phyloP scores from a whole-genome alignment of 1,139 yeast genomes.

The Meyerozyma smithsonii region DNA sequence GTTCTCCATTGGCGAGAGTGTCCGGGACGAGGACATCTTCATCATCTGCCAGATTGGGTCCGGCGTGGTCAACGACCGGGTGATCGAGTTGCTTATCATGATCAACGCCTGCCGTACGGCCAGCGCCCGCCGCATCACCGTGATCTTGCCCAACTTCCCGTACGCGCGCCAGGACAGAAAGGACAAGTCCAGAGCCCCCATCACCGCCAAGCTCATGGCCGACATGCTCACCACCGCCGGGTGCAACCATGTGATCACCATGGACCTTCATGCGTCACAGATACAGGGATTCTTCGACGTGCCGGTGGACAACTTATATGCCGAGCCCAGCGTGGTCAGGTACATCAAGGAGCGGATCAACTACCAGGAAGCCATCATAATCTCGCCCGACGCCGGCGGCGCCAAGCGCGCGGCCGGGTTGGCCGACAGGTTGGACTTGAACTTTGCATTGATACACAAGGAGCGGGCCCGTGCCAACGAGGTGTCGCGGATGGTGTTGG shows the following conservation, averaged over 20 bases:
- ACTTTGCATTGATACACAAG: constrained; percentile 94
- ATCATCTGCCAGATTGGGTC: constrained; percentile 84
- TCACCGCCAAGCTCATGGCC: constrained; percentile 94
- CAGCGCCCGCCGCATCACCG: constrained; percentile 91
- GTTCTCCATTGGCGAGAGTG: constrained; percentile 86
- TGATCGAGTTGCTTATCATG: constrained; percentile 84
- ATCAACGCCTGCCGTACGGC: constrained; percentile 95
- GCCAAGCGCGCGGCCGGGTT: constrained; percentile 96
- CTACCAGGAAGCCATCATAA: constrained; percentile 65
- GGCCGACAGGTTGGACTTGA: constrained; percentile 87
- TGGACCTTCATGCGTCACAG: constrained; percentile 97
- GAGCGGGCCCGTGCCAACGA: constrained; percentile 95
- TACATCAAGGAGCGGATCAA: constrained; percentile 74
- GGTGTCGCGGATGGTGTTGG: constrained; percentile 91
- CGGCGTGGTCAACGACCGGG: constrained; percentile 84
- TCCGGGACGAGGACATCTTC: constrained; percentile 93
- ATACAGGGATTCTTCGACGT: constrained; percentile 95
- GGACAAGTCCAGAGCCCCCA: constrained; percentile 95
- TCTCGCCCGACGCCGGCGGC: constrained; percentile 98
- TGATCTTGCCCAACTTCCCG: constrained; percentile 92
- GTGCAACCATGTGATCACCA: constrained; percentile 92
- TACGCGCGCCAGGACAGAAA: constrained; percentile 97
- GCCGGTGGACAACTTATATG: constrained; percentile 94
- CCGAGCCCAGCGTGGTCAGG: constrained; percentile 90
- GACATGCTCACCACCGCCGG: constrained; percentile 95